Conservation (phyloP, 139 green algal species). For the Microglena sp. region DNA sequence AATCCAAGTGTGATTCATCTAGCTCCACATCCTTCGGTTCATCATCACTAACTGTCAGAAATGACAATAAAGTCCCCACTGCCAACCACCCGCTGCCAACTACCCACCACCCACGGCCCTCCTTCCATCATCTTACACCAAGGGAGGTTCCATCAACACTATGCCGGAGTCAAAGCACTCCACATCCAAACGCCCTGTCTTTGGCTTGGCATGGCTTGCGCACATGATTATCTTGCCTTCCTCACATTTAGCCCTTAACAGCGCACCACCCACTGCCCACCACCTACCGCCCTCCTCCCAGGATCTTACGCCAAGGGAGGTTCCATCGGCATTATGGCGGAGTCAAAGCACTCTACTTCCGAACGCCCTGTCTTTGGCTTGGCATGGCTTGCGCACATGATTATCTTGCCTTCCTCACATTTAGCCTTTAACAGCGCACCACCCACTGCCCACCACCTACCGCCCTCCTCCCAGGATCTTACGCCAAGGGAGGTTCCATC, state of each 20-base stretch:
- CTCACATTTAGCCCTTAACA: neutral
- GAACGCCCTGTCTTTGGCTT: neutral
- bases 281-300: too few relatives aligned
- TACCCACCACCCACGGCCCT: too few relatives aligned
- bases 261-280: too few relatives aligned
- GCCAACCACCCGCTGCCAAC: too few relatives aligned
- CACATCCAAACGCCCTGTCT: neutral
- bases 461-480: constrained; percentile 16
- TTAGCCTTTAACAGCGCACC: neutral
- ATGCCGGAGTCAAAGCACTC: constrained; percentile 11
- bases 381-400: neutral
- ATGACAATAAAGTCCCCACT: neutral
- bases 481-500: constrained; percentile 24
- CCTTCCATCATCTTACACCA: too few relatives aligned
- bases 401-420: neutral
- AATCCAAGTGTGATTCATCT: constrained; percentile 3
- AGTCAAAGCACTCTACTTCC: neutral
- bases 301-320: constrained; percentile 12
- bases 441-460: neutral
- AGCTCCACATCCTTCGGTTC: constrained; percentile 22
- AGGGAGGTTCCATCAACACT: constrained; percentile 9
- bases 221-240: neutral
- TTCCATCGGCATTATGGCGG: constrained; percentile 13
- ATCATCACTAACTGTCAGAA: constrained; percentile 1
- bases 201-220: neutral